These are phyloP conservation scores for Monilinia laxa DNA, from an alignment of 2,329 filamentous ascomycete genomes.

Conservation along the genomic window DNA sequence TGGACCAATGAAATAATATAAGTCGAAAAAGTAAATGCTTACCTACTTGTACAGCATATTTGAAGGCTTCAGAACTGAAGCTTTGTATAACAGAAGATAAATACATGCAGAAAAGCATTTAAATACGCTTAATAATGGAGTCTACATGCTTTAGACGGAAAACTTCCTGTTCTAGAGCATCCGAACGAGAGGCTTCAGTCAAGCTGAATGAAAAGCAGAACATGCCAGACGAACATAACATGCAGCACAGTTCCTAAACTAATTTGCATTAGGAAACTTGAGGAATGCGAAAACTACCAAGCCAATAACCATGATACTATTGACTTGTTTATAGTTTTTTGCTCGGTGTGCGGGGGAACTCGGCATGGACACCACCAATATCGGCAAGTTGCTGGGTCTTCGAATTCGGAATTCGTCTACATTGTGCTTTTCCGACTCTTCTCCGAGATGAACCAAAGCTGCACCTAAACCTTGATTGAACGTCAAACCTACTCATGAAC, in stretches of 20 bases:
- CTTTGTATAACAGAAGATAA: neutral
- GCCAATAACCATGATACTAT: neutral
- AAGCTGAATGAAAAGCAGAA: neutral
- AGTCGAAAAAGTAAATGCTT: neutral
- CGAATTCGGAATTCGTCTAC: neutral
- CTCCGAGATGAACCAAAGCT: neutral
- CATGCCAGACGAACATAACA: neutral
- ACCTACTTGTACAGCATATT: neutral
- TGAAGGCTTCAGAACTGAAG: neutral
- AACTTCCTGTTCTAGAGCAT: neutral
- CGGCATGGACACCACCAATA: neutral
- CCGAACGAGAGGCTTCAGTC: neutral
- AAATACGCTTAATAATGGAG: neutral
- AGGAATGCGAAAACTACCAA: neutral
- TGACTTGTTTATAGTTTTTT: neutral
- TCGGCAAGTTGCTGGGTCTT: slow-evolving; percentile 7
- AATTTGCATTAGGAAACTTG: neutral
- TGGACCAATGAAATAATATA: neutral
- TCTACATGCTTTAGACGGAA: neutral
- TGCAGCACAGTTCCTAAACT: neutral
- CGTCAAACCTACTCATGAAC: neutral
- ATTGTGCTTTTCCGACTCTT: slow-evolving; percentile 1
- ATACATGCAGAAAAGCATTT: neutral
- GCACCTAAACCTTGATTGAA: slow-evolving; percentile 1
- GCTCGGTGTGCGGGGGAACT: neutral